These are phyloP conservation scores for Linnemannia zychae DNA, from an alignment of 192 early-diverging fungal genomes.

Conservation along the genomic window DNA sequence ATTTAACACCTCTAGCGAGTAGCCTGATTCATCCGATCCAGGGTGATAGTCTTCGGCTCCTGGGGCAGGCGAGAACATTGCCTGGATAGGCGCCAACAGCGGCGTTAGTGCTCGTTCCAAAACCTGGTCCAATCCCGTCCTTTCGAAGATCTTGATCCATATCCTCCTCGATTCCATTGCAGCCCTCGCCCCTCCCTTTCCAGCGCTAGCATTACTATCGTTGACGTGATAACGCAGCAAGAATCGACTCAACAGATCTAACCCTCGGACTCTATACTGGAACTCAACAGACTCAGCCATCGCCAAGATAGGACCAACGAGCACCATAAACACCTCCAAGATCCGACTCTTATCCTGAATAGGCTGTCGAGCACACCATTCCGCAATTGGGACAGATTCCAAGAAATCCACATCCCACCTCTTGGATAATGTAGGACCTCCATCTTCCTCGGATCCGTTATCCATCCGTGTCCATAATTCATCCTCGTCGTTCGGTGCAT, in stretches of 20 bases:
- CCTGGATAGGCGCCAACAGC: constrained; percentile 24
- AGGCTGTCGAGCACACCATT: constrained; percentile 49
- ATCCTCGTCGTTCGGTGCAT: constrained; percentile 41
- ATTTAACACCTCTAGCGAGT: constrained; percentile 10
- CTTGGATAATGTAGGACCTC: neutral
- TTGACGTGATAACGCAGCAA: constrained; percentile 19
- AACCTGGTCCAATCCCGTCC: constrained; percentile 48
- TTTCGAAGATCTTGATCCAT: constrained; percentile 52
- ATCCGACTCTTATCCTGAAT: constrained; percentile 35
- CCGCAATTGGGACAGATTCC: constrained; percentile 27
- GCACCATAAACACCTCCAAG: constrained; percentile 45
- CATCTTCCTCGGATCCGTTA: neutral
- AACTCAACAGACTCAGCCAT: constrained; percentile 24
- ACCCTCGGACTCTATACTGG: constrained; percentile 26
- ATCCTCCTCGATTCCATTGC: constrained; percentile 25
- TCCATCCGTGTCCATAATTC: constrained; percentile 11
- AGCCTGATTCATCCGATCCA: neutral
- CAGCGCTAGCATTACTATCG: neutral
- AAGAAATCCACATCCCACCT: constrained; percentile 36
- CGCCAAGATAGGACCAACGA: constrained; percentile 32
- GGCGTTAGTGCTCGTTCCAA: constrained; percentile 24
- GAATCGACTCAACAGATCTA: constrained; percentile 35
- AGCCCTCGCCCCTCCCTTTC: neutral
- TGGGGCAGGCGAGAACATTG: neutral
- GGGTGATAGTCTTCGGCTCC: neutral